A percentile compares a stretch with the other conserved stretches of the same genome.
Evolutionary conservation across 139 green algal genomes (phyloP).

Genomic region (Eudorina sp.): DNA sequence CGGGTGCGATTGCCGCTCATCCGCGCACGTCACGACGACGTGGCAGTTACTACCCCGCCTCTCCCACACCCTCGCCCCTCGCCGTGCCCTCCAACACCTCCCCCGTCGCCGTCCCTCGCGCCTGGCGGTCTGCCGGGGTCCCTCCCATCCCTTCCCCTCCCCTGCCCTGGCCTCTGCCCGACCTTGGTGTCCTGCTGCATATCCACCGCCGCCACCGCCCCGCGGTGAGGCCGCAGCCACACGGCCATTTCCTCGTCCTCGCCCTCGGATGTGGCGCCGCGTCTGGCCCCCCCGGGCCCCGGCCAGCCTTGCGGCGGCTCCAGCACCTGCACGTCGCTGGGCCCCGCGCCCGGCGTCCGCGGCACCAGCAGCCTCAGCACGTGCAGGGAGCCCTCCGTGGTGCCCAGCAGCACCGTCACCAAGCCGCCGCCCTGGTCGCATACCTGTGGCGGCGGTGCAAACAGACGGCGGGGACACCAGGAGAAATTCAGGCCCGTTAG

Average conservation of each 20-base stretch:
- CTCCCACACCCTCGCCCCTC: background rate
- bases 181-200: constrained; percentile 48
- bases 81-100: background rate
- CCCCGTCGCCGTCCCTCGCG: background rate
- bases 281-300: background rate
- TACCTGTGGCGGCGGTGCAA: constrained; percentile 18
- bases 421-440: constrained; percentile 27
- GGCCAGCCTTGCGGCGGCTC: constrained; percentile 1
- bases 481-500: no score
- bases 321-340: constrained; percentile 33
- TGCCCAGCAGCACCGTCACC: constrained; percentile 45
- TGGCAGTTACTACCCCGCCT: no score
- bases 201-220: constrained; percentile 41
- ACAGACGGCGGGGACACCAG: no score
- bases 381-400: constrained; percentile 34
- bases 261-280: no score
- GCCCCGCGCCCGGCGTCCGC: constrained; percentile 32
- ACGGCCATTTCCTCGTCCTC: background rate
- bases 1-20: no score
- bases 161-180: background rate
- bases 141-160: background rate
- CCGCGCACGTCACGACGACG: no score
- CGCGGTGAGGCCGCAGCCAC: constrained; percentile 43
- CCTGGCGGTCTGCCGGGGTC: background rate
- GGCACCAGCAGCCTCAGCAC: constrained; percentile 48